Evolutionary conservation across 805 yeast genomes (phyloP), one percentile per base, ranked within the genome.

Genomic region (Yarrowia divulgata): DNA sequence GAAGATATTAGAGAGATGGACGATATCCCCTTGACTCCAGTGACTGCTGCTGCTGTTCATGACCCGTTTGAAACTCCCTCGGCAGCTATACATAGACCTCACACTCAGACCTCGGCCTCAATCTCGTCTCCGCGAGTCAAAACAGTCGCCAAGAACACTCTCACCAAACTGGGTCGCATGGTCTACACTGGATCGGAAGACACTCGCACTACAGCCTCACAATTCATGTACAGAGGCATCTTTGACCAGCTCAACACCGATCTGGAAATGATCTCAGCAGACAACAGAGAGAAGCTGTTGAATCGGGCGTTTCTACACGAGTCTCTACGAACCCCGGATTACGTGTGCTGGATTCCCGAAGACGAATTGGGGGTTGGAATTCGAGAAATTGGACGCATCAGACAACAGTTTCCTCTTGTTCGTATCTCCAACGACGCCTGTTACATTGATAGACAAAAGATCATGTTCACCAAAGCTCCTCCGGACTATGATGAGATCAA

Each of bases 331-430:
- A 70, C 72, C 9, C 70, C 60, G 14, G 70, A 74, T 29, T 81
- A 82, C 12, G 73, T 79, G 34, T 74, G 84, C 1, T 83, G 85
- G 86, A 70, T 84, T 3, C 86, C 86, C 0, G 70, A 72, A 29
- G 86, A 84, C 71, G 71, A 69, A 19, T 72, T 75, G 10, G 83
- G 83, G 0, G 72, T 81, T 10, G 78, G 81, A 1, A 74, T 73
- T 6, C 79, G 79, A 68, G 80, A 79, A 67, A 75, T 77, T 1
- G 55, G 58, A 12, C 75, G 73, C 10, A 76, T 79, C 69, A 71
- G 73, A 40, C 67, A 35, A 49, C 63, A 68, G 40, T 77, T 70
- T 68, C 70, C 75, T 0, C 74, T 75, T 32, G 67, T 78, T 14
- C 58, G 71, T 10, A 74, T 76, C 8, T 74, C 81, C 1, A 70